phyloP scores from a whole-genome alignment of 2,329 filamentous ascomycete species.

The Aureobasidium sp. region DNA sequence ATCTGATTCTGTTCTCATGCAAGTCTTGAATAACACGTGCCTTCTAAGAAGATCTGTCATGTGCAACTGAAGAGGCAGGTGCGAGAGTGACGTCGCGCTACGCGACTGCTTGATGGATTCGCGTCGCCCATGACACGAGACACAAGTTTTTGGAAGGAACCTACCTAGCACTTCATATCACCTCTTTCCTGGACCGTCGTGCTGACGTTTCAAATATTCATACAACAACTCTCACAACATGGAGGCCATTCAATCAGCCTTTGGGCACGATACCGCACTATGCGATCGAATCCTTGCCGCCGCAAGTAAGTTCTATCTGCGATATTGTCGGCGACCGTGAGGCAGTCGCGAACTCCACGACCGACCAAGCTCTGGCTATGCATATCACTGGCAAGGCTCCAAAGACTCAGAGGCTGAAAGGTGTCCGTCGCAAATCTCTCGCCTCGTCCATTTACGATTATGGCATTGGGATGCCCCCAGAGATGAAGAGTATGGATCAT shows the following conservation, averaged over 20 bases:
- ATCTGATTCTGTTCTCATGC: background rate
- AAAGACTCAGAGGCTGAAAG: background rate
- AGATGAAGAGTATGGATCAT: background rate
- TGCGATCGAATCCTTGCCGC: conserved; percentile 19
- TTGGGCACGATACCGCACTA: conserved; percentile 14
- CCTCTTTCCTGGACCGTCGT: background rate
- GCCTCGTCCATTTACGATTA: background rate
- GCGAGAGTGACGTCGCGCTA: conserved; percentile 8
- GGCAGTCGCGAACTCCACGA: background rate
- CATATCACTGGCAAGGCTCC: background rate
- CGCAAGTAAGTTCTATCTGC: conserved; percentile 13
- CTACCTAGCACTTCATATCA: background rate
- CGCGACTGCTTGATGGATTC: conserved; percentile 10
- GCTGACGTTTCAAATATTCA: background rate
- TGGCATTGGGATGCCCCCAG: background rate
- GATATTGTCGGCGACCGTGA: background rate
- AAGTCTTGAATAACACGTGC: background rate
- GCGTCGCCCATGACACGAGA: background rate
- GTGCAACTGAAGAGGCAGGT: background rate
- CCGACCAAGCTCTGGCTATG: background rate
- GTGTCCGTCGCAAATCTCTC: background rate
- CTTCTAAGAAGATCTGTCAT: background rate
- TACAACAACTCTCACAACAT: background rate
- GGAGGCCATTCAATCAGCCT: conserved; percentile 14
- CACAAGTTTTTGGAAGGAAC: background rate